Base-by-base conservation (phyloP, 352 stramenopile species). In the Phytophthora gonapodyides region DNA sequence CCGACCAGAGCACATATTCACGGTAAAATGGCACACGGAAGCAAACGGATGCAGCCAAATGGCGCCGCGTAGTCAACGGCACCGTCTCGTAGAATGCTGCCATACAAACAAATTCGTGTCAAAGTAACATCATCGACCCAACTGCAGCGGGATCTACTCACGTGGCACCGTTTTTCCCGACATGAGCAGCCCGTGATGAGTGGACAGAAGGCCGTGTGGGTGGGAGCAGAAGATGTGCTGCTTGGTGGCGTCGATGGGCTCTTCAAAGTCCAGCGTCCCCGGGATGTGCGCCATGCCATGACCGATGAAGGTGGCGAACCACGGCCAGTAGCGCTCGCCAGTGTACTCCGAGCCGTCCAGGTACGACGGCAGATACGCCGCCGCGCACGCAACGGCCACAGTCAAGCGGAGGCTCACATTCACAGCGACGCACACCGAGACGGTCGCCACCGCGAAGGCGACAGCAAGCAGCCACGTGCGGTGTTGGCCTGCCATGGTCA, bases 221-320 rank as follows among this genome's bases (percentile, higher is more conserved):
- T 95, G 86, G 3, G 78, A 89, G 52, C 73, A 88, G 47, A 92
- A 90, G 27, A 95, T 84, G 54, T 93, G 87, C 57, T 91, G 84
- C 68, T 80, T 82, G 27, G 47, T 56, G 5, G 79, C 72, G 34
- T 88, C 73, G 42, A 93, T 59, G 8, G 70, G 68, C 46, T 83
- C 73, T 47, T 95, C 82, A 64, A 85, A 90, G 59, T 93, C 81
- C 35, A 93, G 61, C 45, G 80, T 88, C 52, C 71, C 77, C 0
- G 71, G 64, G 47, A 89, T 76, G 19, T 67, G 51, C 5, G 68
- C 45, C 56, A 87, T 68, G 19, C 66, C 38, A 9, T 36, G 46
- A 12, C 64, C 70, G 19, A 64, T 66, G 71, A 78, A 81, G 16
- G 43, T 67, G 35, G 73, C 77, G 38, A 87, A 88, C 67, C 66